Evolutionary conservation across 2,329 filamentous ascomycete species (phyloP), one percentile per base, ranked within the genome.

Genomic region (Emmonsiellopsis sp.): DNA sequence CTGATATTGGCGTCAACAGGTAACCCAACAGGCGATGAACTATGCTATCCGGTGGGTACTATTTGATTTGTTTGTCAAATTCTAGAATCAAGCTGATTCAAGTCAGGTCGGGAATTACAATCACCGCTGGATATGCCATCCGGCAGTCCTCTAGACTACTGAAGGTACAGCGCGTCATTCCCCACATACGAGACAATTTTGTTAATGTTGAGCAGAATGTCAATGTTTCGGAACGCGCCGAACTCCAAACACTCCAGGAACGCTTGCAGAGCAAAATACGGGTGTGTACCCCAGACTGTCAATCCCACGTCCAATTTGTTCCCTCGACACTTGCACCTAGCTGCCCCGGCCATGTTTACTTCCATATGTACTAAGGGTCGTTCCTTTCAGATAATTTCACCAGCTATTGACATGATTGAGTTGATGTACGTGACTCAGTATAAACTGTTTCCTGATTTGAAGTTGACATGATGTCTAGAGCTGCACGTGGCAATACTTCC

Each of bases 401-500:
- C 91, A 0, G 87, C 89, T 8, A 92, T 95, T 63, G 89, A 95
- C 66, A 84, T 95, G 76, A 89, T 95, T 62, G 89, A 95, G 68
- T 79, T 96, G 62, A 93, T 93, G 84, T 87, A 68, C 62, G 78
- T 65, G 32, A 13, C 26, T 45, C 50, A 51, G 16, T 16, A 41
- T 11, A 41, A 32, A 6, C n/a, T 32, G 9, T 47, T 11, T 26
- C 40, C 16, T 55, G n/a, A 9, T 13, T 38, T 40, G 20, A 10
- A 10, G 20, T 43, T 52, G 31, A 52, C 40, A 38, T 31, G 13
- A 34, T 30, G 10, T 32, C 16, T 53, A 81, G 79, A 61, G 83
- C 85, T 56, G 85, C 85, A 35, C 80, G 85, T 57, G 85, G 85
- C n/a, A 87, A 89, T 59, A 87, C 84, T 0, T 85, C 84, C 34